Percentiles rank a stretch among this genome's conserved stretches.
Conservation (phyloP, 2,329 filamentous ascomycete genomes). For the Celoporthe dispersa region DNA sequence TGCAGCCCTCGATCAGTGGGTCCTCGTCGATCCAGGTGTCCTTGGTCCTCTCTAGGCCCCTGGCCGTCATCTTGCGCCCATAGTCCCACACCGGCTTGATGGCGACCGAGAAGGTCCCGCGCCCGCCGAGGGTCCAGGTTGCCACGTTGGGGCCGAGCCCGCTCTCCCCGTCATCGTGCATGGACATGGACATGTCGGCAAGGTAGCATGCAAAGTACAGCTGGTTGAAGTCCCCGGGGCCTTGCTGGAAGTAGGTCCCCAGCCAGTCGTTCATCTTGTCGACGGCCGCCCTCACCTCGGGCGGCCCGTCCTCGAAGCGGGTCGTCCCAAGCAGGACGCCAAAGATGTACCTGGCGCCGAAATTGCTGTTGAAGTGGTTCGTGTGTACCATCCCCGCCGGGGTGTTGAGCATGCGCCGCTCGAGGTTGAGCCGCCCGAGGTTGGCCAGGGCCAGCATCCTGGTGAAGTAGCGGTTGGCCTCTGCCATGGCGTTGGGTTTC, state of each 20-base stretch:
- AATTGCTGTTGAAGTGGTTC: constrained; percentile 20
- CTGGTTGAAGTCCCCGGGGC: constrained; percentile 6
- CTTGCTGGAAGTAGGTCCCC: constrained; percentile 1
- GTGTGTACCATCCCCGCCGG: background rate
- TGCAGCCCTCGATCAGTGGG: constrained; percentile 2
- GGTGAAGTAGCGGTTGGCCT: background rate
- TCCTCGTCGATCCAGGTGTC: constrained; percentile 7
- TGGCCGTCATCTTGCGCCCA: background rate
- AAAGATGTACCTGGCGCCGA: constrained; percentile 5
- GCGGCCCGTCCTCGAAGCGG: background rate
- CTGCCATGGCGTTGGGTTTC: background rate
- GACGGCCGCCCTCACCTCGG: background rate
- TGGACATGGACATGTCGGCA: background rate
- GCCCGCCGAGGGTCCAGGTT: constrained; percentile 19
- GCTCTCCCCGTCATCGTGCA: constrained; percentile 16
- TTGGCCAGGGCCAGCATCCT: background rate
- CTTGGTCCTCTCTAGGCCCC: background rate
- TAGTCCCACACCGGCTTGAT: constrained; percentile 18
- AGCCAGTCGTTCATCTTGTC: background rate
- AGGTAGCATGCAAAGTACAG: constrained; percentile 14
- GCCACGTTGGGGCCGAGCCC: background rate
- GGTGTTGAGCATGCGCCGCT: background rate
- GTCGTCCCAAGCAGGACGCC: background rate
- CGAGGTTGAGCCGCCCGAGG: background rate
- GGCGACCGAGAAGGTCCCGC: constrained; percentile 12